Conservation (phyloP, 2,329 filamentous ascomycete genomes). For the Dothistroma septosporum region DNA sequence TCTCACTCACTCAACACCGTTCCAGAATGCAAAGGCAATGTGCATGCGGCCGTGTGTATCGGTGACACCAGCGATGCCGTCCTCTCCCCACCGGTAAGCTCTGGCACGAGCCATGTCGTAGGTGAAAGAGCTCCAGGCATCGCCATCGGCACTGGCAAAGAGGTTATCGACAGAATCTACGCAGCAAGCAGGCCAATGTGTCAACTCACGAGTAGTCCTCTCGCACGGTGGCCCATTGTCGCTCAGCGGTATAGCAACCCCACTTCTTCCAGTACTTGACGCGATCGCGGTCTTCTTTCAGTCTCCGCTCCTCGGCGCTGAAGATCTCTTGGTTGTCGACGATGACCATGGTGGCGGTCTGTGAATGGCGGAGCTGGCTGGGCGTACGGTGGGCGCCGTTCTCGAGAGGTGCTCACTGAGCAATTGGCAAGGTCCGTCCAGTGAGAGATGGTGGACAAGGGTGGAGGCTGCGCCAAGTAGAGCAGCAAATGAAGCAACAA, state of each 20-base stretch:
- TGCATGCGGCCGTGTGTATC: conserved; percentile 90
- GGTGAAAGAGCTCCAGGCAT: conserved; percentile 95
- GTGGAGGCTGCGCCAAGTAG: not conserved
- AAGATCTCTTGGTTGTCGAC: conserved; percentile 84
- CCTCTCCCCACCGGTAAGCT: conserved; percentile 92
- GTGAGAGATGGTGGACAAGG: not conserved
- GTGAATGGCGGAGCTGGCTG: not conserved
- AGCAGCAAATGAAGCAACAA: not conserved
- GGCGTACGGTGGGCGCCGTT: not conserved
- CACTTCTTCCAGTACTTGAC: conserved; percentile 97
- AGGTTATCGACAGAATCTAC: conserved; percentile 4
- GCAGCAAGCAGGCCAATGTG: not conserved
- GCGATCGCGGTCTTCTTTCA: conserved; percentile 78
- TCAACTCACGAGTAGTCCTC: conserved; percentile 69
- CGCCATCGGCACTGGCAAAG: conserved; percentile 66
- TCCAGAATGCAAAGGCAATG: conserved; percentile 96
- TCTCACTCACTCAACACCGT: conserved; percentile 76
- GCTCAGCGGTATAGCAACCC: conserved; percentile 89
- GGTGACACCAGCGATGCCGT: conserved; percentile 93
- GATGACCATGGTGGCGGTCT: conserved; percentile 65
- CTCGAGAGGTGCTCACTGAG: not conserved
- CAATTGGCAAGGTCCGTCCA: not conserved
- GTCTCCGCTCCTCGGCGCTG: conserved; percentile 83
- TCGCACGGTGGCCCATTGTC: conserved; percentile 82
- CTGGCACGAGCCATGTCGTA: conserved; percentile 87